Evolutionary conservation across 23 red algal species (phyloP).

Genomic region (Pyropia yezoensis): DNA sequence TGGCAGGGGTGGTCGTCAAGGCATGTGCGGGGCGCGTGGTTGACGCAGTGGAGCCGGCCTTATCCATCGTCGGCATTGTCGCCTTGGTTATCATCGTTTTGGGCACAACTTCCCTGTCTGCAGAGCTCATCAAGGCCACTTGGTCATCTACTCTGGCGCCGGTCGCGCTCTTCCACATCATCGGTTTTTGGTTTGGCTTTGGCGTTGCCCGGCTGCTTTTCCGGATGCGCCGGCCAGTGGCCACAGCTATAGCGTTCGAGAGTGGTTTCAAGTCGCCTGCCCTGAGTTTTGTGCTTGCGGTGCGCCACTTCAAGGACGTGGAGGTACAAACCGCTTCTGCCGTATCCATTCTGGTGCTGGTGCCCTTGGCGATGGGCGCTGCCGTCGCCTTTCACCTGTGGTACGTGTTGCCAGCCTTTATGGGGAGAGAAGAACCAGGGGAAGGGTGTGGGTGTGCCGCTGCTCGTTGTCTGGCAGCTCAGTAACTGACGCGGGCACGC

Average conservation of each 20-base stretch:
- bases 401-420: too few species aligned
- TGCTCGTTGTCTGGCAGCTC: too few species aligned
- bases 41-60: conserved; percentile 9
- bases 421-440: too few species aligned
- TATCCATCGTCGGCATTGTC: conserved; percentile 54
- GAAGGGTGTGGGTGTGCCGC: too few species aligned
- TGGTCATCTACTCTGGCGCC: conserved; percentile 9
- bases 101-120: conserved; percentile 15
- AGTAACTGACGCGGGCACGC: too few species aligned
- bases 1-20: conserved; percentile 28
- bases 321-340: conserved; percentile 24
- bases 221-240: conserved; percentile 8
- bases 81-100: conserved; percentile 31
- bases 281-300: conserved; percentile 40
- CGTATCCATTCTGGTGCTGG: conserved; percentile 53
- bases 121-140: neutral
- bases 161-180: conserved; percentile 45
- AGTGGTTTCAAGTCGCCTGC: conserved; percentile 59
- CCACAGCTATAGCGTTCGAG: conserved; percentile 31
- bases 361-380: conserved; percentile 34
- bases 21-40: conserved; percentile 1
- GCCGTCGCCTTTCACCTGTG: conserved; percentile 8
- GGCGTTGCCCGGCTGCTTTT: neutral
- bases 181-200: conserved; percentile 23
- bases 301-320: conserved; percentile 27